A percentile compares a stretch with the other conserved stretches of the same genome.
Conservation (phyloP, 176 grass and related monocot genomes). For the Ananas comosus region DNA sequence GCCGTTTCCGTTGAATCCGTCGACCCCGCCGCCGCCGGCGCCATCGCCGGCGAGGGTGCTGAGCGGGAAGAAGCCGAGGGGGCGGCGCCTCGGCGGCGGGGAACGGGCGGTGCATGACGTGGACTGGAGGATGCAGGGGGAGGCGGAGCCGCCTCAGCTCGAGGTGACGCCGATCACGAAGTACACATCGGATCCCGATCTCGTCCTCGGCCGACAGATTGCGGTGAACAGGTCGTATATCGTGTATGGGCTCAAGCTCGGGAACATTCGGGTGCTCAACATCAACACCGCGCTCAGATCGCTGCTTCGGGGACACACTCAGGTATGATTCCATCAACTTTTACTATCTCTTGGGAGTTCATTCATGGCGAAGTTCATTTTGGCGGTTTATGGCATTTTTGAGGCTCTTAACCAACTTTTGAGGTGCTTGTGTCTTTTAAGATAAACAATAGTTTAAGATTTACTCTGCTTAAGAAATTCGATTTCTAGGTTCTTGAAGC, state of each 20-base stretch:
- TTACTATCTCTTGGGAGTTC: background rate
- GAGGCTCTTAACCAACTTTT: background rate
- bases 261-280: constrained; percentile 83
- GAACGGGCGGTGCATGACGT: constrained; percentile 60
- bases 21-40: background rate
- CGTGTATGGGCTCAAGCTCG: constrained; percentile 79
- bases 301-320: constrained; percentile 67
- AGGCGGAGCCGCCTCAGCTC: constrained; percentile 60
- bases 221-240: constrained; percentile 86
- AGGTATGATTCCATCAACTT: constrained; percentile 28
- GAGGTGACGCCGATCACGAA: constrained; percentile 97
- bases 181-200: constrained; percentile 79
- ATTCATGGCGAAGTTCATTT: background rate
- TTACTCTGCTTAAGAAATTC: background rate
- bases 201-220: constrained; percentile 79
- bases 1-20: no score
- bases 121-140: constrained; percentile 66
- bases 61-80: constrained; percentile 71
- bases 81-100: constrained; percentile 48
- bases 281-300: constrained; percentile 88
- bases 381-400: background rate
- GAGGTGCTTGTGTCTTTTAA: background rate
- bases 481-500: background rate
- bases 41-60: constrained; percentile 50
- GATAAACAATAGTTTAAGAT: background rate